Evolutionary conservation across 2,329 filamentous ascomycete species (phyloP).

Genomic region (Aureobasidium uvarum): DNA sequence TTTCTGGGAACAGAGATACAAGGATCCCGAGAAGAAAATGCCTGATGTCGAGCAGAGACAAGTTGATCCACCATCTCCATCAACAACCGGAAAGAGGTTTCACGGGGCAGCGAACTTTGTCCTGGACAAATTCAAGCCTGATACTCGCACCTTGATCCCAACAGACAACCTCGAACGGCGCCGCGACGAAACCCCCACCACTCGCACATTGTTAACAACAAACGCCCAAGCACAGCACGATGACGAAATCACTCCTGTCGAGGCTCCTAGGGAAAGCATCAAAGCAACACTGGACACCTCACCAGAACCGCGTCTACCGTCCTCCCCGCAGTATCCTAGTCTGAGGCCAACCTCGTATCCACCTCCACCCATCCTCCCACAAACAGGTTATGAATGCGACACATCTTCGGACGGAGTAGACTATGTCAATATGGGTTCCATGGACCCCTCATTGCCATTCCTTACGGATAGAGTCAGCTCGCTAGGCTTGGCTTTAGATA

Average conservation of each 20-base stretch:
- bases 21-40: slow-evolving; percentile 49
- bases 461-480: not conserved
- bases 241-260: not conserved
- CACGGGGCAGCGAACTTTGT: not conserved
- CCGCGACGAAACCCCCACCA: not conserved
- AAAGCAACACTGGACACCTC: not conserved
- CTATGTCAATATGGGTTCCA: not conserved
- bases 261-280: not conserved
- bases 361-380: slow-evolving; percentile 58
- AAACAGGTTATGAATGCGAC: slow-evolving; percentile 41
- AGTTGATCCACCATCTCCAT: not conserved
- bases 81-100: not conserved
- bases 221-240: not conserved
- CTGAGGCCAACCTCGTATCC: slow-evolving; percentile 43
- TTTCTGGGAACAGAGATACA: not conserved
- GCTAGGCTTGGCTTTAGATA: slow-evolving; percentile 39
- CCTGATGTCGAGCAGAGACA: slow-evolving; percentile 29
- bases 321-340: slow-evolving; percentile 7
- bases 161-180: not conserved
- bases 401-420: not conserved
- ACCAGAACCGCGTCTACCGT: not conserved
- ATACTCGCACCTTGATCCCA: too few species aligned
- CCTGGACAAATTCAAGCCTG: not conserved
- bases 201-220: too few species aligned
- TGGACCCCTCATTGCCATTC: not conserved